Conservation (phyloP, 1,139 yeast genomes). For the Suhomyces anneliseae region DNA sequence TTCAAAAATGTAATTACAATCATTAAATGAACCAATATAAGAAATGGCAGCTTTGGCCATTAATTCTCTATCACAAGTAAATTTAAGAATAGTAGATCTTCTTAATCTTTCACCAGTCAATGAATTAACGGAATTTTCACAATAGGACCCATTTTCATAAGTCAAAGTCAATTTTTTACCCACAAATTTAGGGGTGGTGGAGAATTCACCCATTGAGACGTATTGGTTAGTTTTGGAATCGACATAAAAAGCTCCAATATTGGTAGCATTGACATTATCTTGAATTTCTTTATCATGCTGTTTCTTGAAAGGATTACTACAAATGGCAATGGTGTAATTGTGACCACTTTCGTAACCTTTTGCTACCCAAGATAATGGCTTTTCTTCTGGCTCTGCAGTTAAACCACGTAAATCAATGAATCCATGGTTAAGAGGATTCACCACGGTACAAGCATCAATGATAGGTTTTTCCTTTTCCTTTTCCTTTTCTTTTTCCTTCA, state of each 20-base stretch:
- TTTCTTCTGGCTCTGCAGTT: conserved; percentile 44
- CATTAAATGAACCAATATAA: conserved; percentile 68
- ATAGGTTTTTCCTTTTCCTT: conserved; percentile 17
- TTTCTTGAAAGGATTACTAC: conserved; percentile 61
- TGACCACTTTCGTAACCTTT: conserved; percentile 69
- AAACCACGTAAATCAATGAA: conserved; percentile 57
- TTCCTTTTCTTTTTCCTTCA: neutral
- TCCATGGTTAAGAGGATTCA: conserved; percentile 52
- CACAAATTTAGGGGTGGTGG: conserved; percentile 61
- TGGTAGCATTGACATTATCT: conserved; percentile 44
- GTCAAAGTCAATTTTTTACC: conserved; percentile 73
- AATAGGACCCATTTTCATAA: conserved; percentile 71
- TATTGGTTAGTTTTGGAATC: conserved; percentile 51
- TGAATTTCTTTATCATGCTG: conserved; percentile 34
- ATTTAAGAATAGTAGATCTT: conserved; percentile 67
- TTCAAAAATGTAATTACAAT: conserved; percentile 83
- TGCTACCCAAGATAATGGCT: conserved; percentile 60
- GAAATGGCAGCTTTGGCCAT: conserved; percentile 64
- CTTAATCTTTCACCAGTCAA: conserved; percentile 44
- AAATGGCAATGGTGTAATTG: conserved; percentile 79
- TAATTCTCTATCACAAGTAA: conserved; percentile 79
- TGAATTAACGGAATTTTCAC: conserved; percentile 40
- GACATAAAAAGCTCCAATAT: conserved; percentile 68
- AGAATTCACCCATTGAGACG: conserved; percentile 65
- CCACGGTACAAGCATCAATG: conserved; percentile 53